Conservation (phyloP, 1,284 basidiomycete genomes). For the Cryptococcus sp. region DNA sequence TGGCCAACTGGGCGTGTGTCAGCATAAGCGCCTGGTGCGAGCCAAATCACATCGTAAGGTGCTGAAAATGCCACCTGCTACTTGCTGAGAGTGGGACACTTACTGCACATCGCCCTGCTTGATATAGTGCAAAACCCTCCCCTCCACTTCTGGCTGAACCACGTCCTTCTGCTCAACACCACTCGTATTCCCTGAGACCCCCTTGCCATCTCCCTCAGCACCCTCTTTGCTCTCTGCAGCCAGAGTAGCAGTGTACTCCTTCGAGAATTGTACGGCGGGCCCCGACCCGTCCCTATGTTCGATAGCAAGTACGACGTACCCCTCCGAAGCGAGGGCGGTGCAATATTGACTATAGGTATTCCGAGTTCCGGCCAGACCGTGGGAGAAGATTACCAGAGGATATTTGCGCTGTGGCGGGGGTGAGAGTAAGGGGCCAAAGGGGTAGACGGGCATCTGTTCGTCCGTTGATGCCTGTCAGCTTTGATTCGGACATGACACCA, state of each 20-base stretch:
- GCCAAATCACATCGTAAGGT: too few relatives aligned
- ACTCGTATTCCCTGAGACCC: too few relatives aligned
- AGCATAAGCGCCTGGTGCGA: too few relatives aligned
- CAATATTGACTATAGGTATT: constrained; percentile 75
- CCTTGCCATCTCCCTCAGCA: constrained; percentile 5
- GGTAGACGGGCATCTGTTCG: constrained; percentile 32
- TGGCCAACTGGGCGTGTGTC: constrained; percentile 21
- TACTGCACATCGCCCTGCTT: constrained; percentile 60
- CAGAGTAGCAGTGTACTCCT: constrained; percentile 34
- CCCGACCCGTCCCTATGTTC: constrained; percentile 77
- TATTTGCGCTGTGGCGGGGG: constrained; percentile 47
- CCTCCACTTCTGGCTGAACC: constrained; percentile 1
- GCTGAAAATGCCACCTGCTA: too few relatives aligned
- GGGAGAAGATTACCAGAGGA: constrained; percentile 77
- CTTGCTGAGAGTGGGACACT: constrained; percentile 43
- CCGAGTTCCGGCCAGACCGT: constrained; percentile 73
- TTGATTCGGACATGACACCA: background rate
- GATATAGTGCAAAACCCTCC: constrained; percentile 54
- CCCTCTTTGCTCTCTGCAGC: constrained; percentile 18
- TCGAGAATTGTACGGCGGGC: constrained; percentile 49
- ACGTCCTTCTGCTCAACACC: too few relatives aligned
- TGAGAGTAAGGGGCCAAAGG: constrained; percentile 19
- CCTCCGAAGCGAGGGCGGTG: constrained; percentile 67
- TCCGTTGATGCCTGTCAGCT: background rate
- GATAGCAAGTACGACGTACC: constrained; percentile 72